Percentiles rank a stretch among this genome's conserved stretches.
These are phyloP conservation scores for Penicillium fuscoglaucum DNA, from an alignment of 2,329 filamentous ascomycete genomes.

Conservation along the genomic window DNA sequence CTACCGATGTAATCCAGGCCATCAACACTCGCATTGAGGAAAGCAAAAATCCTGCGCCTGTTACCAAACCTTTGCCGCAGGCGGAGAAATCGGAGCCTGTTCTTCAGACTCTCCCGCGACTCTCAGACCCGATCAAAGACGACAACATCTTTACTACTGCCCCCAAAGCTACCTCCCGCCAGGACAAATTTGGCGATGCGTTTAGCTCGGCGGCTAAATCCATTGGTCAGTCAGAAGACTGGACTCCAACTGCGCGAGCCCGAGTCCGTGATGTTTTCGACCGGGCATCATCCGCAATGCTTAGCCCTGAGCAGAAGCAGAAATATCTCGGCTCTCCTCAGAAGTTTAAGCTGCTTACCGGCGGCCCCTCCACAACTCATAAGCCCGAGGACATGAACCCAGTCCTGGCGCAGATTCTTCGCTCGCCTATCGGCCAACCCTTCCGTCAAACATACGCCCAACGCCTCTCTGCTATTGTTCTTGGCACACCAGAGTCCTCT, in stretches of 20 bases:
- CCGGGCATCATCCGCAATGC: slow-evolving; percentile 40
- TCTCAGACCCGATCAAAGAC: slow-evolving; percentile 51
- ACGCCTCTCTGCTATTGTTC: slow-evolving; percentile 65
- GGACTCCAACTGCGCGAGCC: slow-evolving; percentile 44
- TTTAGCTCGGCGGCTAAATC: slow-evolving; percentile 49
- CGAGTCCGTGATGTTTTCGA: slow-evolving; percentile 41
- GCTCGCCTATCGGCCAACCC: slow-evolving; percentile 60
- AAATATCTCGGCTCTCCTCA: slow-evolving; percentile 39
- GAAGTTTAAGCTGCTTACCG: slow-evolving; percentile 42
- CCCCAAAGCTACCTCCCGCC: slow-evolving; percentile 37
- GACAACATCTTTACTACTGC: slow-evolving; percentile 50
- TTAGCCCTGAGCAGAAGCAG: slow-evolving; percentile 44
- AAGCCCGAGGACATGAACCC: slow-evolving; percentile 53
- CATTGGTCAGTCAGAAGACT: slow-evolving; percentile 46
- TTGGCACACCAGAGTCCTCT: slow-evolving; percentile 73
- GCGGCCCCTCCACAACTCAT: slow-evolving; percentile 33
- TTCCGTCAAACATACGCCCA: slow-evolving; percentile 71
- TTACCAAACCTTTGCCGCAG: slow-evolving; percentile 33
- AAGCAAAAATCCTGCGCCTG: slow-evolving; percentile 52
- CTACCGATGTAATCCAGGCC: slow-evolving; percentile 66
- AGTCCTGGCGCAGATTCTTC: slow-evolving; percentile 50
- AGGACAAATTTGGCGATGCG: slow-evolving; percentile 41
- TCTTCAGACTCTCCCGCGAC: slow-evolving; percentile 51
- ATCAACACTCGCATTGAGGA: slow-evolving; percentile 68
- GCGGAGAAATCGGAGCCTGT: slow-evolving; percentile 46